phyloP scores from a whole-genome alignment of 2,329 filamentous ascomycete species.

The Penicillium sp. region DNA sequence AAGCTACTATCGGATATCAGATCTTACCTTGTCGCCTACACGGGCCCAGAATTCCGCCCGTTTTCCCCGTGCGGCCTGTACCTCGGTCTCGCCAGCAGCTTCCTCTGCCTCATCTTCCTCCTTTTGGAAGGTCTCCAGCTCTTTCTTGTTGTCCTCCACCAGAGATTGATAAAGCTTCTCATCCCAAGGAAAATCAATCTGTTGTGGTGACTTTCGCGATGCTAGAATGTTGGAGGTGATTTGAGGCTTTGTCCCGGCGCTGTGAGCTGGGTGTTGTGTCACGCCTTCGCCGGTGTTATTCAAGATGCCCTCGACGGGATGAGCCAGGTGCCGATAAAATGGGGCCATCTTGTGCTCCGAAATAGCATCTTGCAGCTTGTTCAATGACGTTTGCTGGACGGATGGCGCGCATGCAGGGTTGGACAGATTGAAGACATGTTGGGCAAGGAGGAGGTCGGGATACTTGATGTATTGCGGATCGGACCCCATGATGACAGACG shows the following conservation, averaged over 20 bases:
- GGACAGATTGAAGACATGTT: slow-evolving; percentile 63
- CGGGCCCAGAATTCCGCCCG: slow-evolving; percentile 93
- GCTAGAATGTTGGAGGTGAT: slow-evolving; percentile 71
- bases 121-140: slow-evolving; percentile 70
- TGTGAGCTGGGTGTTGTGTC: slow-evolving; percentile 41
- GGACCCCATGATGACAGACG: slow-evolving; percentile 49
- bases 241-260: slow-evolving; percentile 38
- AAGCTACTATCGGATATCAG: neutral
- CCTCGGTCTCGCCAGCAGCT: slow-evolving; percentile 92
- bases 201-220: slow-evolving; percentile 58
- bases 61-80: slow-evolving; percentile 87
- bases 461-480: slow-evolving; percentile 62
- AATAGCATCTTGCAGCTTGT: slow-evolving; percentile 59
- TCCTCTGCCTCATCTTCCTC: slow-evolving; percentile 91
- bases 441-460: slow-evolving; percentile 58
- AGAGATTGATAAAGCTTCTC: slow-evolving; percentile 76
- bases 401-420: slow-evolving; percentile 52
- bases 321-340: slow-evolving; percentile 59
- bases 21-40: slow-evolving; percentile 83
- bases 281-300: slow-evolving; percentile 66
- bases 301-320: slow-evolving; percentile 67
- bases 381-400: slow-evolving; percentile 53
- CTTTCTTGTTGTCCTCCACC: slow-evolving; percentile 69
- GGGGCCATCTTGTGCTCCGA: slow-evolving; percentile 61
- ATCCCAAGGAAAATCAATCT: slow-evolving; percentile 77